Percentiles rank a stretch among this genome's conserved stretches.
Conservation (phyloP, 441 rosid species). For the Adansonia gregorii region DNA sequence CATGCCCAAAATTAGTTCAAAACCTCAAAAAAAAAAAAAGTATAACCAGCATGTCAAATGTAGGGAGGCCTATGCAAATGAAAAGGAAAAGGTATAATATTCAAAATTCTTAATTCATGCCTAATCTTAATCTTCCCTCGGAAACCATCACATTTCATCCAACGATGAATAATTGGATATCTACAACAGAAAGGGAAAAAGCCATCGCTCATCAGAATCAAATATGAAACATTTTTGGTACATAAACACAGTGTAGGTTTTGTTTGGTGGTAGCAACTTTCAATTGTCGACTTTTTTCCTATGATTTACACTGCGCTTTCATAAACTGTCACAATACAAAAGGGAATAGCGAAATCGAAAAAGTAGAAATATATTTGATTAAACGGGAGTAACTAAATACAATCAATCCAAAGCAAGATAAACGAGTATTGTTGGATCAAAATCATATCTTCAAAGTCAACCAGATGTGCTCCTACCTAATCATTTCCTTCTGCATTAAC, state of each 20-base stretch:
- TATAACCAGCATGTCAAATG: too few species aligned
- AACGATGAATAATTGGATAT: not conserved
- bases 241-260: not conserved
- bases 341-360: not conserved
- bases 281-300: not conserved
- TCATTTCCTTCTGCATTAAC: not conserved
- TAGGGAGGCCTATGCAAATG: not conserved
- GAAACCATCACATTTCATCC: not conserved
- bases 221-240: too few species aligned
- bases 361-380: not conserved
- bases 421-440: not conserved
- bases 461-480: not conserved
- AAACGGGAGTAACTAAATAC: not conserved
- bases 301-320: not conserved
- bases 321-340: not conserved
- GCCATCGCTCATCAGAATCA: not conserved
- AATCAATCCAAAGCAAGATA: not conserved
- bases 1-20: too few species aligned
- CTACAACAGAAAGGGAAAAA: not conserved
- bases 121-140: too few species aligned
- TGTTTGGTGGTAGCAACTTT: not conserved
- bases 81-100: not conserved
- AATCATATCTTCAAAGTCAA: not conserved
- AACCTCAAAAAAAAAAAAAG: too few species aligned
- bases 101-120: not conserved